Conservation (phyloP, 371 early-diverging fungal species). For the Nematocida major region DNA sequence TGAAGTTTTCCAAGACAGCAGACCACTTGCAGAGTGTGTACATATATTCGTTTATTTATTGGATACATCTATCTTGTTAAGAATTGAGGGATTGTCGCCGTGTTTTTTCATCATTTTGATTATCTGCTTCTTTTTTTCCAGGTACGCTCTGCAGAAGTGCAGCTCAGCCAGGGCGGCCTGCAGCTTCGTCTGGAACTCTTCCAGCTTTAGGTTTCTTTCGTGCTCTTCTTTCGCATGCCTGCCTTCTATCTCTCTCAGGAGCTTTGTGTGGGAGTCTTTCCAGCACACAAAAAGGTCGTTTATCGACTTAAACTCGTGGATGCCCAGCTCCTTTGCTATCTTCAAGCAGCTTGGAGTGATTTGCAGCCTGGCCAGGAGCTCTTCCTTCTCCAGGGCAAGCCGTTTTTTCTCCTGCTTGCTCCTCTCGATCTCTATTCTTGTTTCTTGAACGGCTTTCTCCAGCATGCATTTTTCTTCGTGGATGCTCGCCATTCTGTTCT, state of each 20-base stretch:
- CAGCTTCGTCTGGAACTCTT: conserved; percentile 46
- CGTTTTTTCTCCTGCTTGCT: not conserved
- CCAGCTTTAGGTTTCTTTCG: conserved; percentile 17
- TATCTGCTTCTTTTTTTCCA: conserved; percentile 41
- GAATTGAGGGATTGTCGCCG: not conserved
- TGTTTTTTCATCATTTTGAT: conserved; percentile 41
- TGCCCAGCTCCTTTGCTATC: conserved; percentile 21
- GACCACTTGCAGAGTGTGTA: no score
- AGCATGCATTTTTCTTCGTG: not conserved
- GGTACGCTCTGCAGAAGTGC: conserved; percentile 16
- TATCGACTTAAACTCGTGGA: conserved; percentile 41
- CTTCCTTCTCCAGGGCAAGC: no score
- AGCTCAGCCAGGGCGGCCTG: conserved; percentile 29
- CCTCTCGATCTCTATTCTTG: not conserved
- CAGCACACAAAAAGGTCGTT: conserved; percentile 18
- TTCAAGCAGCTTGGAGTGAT: conserved; percentile 2
- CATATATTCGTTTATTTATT: conserved; percentile 7
- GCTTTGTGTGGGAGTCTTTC: not conserved
- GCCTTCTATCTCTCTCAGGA: not conserved
- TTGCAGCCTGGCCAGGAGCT: not conserved
- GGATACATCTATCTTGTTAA: conserved; percentile 34
- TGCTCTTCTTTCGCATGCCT: not conserved
- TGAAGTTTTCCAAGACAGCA: no score
- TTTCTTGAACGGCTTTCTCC: not conserved
- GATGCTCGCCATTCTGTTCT: no score